Evolutionary conservation across 768 basidiomycete species (phyloP).

Genomic region (Kondoa subrosea): DNA sequence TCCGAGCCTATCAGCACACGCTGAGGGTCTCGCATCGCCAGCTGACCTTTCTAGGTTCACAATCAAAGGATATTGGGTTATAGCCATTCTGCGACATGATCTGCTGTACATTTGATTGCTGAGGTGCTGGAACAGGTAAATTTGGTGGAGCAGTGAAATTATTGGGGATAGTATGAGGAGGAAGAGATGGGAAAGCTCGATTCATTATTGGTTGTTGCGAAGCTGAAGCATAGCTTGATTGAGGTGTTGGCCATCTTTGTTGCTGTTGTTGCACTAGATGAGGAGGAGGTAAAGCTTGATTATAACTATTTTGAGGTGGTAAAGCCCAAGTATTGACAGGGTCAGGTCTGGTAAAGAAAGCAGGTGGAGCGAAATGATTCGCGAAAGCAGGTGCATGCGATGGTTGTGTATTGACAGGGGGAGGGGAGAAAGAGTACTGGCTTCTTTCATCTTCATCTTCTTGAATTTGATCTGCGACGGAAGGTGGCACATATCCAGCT

Average conservation of each 20-base stretch:
- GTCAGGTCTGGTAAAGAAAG: slow-evolving; percentile 5
- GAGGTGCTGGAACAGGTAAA: slow-evolving; percentile 51
- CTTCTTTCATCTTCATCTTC: slow-evolving; percentile 31
- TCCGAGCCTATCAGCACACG: background rate
- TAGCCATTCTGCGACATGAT: slow-evolving; percentile 58
- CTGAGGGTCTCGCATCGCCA: background rate
- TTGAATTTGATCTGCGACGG: slow-evolving; percentile 21
- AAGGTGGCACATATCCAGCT: background rate
- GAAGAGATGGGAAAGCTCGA: slow-evolving; percentile 30
- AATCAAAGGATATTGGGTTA: slow-evolving; percentile 71
- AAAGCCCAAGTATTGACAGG: slow-evolving; percentile 12
- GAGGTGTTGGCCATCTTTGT: background rate
- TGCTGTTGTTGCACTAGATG: background rate
- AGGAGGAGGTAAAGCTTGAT: slow-evolving; percentile 1
- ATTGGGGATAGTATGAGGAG: slow-evolving; percentile 34
- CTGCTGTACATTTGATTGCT: background rate
- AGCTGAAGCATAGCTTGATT: background rate
- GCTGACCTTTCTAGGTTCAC: slow-evolving; percentile 57
- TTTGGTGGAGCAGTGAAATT: slow-evolving; percentile 50
- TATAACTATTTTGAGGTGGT: slow-evolving; percentile 5
- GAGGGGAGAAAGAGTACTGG: slow-evolving; percentile 5
- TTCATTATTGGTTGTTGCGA: slow-evolving; percentile 14
- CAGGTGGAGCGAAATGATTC: slow-evolving; percentile 7
- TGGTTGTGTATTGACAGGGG: background rate
- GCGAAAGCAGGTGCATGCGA: slow-evolving; percentile 6